These are phyloP conservation scores for Fusarium pininemorale DNA, from an alignment of 2,329 filamentous ascomycete genomes.

Conservation along the genomic window DNA sequence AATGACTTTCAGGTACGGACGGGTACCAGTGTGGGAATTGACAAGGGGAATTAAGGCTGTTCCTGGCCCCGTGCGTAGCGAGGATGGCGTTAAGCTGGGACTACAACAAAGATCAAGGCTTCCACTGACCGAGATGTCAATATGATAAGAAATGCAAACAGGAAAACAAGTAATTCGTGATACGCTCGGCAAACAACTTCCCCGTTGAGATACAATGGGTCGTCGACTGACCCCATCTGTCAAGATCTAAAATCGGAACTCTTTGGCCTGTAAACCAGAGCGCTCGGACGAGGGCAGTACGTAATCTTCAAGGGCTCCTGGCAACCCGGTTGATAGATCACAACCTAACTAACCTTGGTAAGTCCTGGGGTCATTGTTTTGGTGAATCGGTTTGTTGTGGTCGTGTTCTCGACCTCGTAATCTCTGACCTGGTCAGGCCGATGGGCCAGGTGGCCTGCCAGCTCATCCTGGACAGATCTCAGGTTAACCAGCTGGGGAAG, in stretches of 20 bases:
- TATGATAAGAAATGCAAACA: neutral
- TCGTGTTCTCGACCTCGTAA: conserved; percentile 32
- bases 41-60: conserved; percentile 23
- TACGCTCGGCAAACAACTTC: neutral
- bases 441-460: conserved; percentile 12
- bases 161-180: neutral
- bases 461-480: conserved; percentile 36
- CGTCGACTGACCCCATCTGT: conserved; percentile 19
- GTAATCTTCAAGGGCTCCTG: conserved; percentile 28
- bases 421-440: conserved; percentile 18
- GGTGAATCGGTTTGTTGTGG: conserved; percentile 19
- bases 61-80: conserved; percentile 30
- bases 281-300: conserved; percentile 27
- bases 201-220: neutral
- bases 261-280: neutral
- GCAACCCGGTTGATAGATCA: conserved; percentile 9
- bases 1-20: conserved; percentile 19
- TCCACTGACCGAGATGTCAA: neutral
- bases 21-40: conserved; percentile 17
- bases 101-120: neutral
- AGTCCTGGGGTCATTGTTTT: conserved; percentile 4
- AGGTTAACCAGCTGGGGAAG: conserved; percentile 31
- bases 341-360: conserved; percentile 7
- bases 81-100: conserved; percentile 7
- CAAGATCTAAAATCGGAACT: conserved; percentile 20